A percentile compares a stretch with the other conserved stretches of the same genome.
Evolutionary conservation across 2,329 filamentous ascomycete genomes (phyloP).

Genomic region (Xylariaceae sp.): DNA sequence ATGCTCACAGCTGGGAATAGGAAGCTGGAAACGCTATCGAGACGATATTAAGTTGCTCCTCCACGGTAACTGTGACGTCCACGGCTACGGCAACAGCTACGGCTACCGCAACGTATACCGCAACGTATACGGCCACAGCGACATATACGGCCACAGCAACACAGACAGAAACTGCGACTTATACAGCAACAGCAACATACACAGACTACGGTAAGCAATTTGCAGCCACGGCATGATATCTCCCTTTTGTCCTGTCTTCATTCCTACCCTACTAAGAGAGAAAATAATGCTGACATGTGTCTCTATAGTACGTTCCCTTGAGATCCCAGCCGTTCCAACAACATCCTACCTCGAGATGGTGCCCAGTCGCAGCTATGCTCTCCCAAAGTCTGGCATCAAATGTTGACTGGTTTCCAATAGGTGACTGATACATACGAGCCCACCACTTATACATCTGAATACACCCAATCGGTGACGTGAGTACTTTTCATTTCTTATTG

Average conservation of each 20-base stretch:
- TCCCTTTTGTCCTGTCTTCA: conserved; percentile 1
- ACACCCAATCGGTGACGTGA: conserved; percentile 14
- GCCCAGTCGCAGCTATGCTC: neutral
- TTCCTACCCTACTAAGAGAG: neutral
- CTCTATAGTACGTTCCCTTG: conserved; percentile 11
- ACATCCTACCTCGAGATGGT: neutral
- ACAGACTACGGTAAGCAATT: conserved; percentile 4
- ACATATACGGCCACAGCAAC: too few species aligned
- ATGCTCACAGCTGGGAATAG: conserved; percentile 3
- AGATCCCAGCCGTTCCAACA: neutral
- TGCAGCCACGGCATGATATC: neutral
- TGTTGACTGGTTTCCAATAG: conserved; percentile 7
- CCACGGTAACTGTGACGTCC: neutral
- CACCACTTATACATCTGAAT: conserved; percentile 1
- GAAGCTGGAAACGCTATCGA: neutral
- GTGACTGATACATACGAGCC: neutral
- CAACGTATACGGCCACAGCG: too few species aligned
- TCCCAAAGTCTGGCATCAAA: neutral
- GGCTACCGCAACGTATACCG: too few species aligned
- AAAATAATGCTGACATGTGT: conserved; percentile 12
- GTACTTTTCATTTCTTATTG: neutral
- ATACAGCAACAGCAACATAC: neutral
- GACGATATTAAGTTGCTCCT: neutral
- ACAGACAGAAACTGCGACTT: too few species aligned
- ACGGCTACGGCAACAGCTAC: too few species aligned